phyloP scores from a whole-genome alignment of 352 stramenopile genomes.

The Phytophthora pseudosyringae region DNA sequence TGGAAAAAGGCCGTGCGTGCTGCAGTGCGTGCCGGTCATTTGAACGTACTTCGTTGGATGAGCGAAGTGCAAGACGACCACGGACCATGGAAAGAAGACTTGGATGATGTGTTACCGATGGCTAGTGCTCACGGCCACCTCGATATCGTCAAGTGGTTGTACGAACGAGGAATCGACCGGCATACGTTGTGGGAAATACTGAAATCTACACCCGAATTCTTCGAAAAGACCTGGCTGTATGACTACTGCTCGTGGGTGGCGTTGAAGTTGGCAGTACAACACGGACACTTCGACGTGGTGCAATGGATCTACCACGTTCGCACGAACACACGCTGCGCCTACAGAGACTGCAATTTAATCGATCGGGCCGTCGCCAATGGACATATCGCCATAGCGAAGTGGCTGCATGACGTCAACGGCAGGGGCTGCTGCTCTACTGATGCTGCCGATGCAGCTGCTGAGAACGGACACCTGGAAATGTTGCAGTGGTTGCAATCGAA shows the following conservation, averaged over 20 bases:
- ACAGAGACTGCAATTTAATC: too few relatives aligned
- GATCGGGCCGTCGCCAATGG: not conserved
- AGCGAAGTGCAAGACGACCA: not conserved
- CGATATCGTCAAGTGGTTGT: conserved; percentile 6
- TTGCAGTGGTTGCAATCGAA: conserved; percentile 12
- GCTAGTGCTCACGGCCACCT: conserved; percentile 15
- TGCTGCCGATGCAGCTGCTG: not conserved
- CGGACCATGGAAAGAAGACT: conserved; percentile 12
- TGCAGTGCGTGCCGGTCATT: not conserved
- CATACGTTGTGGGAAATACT: not conserved
- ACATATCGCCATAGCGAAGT: not conserved
- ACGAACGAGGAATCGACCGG: not conserved
- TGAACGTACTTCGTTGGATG: conserved; percentile 20
- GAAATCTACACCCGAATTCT: not conserved
- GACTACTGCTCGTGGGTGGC: not conserved
- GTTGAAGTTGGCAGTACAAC: not conserved
- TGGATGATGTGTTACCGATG: not conserved
- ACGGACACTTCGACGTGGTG: conserved; percentile 12
- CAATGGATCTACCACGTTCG: conserved; percentile 2
- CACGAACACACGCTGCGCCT: not conserved
- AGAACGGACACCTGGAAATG: conserved; percentile 8
- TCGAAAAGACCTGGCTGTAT: not conserved
- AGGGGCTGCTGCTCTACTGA: not conserved
- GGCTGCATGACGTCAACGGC: not conserved
- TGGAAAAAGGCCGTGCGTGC: conserved; percentile 1